Evolutionary conservation across 129 eudicot genomes (phyloP), one percentile per base, ranked within the genome.

Genomic region (Daucus carota): DNA sequence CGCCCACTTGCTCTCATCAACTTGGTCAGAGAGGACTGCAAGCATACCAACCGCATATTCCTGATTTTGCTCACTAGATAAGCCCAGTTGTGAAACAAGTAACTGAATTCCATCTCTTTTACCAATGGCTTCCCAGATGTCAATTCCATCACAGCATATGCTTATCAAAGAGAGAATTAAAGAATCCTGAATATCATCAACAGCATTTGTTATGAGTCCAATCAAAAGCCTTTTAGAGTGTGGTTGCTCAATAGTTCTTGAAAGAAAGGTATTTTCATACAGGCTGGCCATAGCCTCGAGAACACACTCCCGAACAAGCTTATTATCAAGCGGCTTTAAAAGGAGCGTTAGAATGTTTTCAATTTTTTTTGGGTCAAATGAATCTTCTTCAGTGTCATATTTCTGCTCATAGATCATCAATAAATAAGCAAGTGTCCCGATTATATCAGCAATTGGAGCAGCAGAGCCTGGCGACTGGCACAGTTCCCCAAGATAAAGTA

Each of bases 1-100:
- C 22, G 97, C 95, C 97, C 97, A 91, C 84, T 88, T 91, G 88
- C 95, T 91, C 75, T 91, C 97, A 73, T 88, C 95, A 43, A 83
- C 86, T 79, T 88, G 90, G 78, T 85, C 87, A 31, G 86, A 83
- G 72, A 91, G 74, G 65, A 91, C 81, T 60, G 86, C 86, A n/a
- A 91, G 88, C 81, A 91, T 69, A 79, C 85, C 81, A 59, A 89
- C 89, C 26, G 89, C 89, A 80, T 83, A 84, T 74, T 89, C 92
- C 76, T 91, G 97, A 83, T 91, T 90, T 44, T 88, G 90, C 79
- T 91, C 95, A 75, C 95, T 85, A 32, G 97, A 88, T 76, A 91
- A 81, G 66, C 95, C 92, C 76, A 91, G 63, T 18, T 86, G 84
- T 26, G 97, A 91, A 38, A 91, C 87, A 69, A 91, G 83, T 57